phyloP scores from a whole-genome alignment of 257 asterid genomes.

The Haberlea rhodopensis region DNA sequence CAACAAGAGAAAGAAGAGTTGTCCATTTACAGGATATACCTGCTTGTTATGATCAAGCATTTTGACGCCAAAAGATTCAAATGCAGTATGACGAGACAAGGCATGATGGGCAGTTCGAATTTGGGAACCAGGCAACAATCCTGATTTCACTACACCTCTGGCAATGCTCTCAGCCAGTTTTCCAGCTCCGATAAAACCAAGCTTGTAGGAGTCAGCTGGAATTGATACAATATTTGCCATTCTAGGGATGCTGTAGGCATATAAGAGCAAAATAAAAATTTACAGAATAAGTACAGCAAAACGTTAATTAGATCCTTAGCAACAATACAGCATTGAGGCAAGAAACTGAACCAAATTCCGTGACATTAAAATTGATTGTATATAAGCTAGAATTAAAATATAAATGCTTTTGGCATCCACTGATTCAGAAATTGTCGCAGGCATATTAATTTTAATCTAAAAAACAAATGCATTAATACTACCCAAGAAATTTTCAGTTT shows the following conservation, averaged over 20 bases:
- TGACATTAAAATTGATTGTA: no score
- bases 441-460: no score
- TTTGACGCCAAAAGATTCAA: constrained; percentile 73
- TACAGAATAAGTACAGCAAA: constrained; percentile 16
- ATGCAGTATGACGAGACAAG: constrained; percentile 62
- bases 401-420: no score
- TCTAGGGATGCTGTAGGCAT: constrained; percentile 2
- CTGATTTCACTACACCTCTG: constrained; percentile 76
- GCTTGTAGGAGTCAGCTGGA: constrained; percentile 61
- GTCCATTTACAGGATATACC: constrained; percentile 36
- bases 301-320: not conserved
- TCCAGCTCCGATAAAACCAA: constrained; percentile 94
- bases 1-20: not conserved
- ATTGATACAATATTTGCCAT: constrained; percentile 53
- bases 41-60: constrained; percentile 58
- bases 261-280: constrained; percentile 12
- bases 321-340: not conserved
- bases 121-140: constrained; percentile 67
- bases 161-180: constrained; percentile 98
- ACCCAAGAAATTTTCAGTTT: no score
- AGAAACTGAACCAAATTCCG: not conserved
- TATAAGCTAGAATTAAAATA: no score
- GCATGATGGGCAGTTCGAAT: constrained; percentile 73
- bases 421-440: no score
- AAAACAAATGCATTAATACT: no score